Conservation (phyloP, 225 moss, liverwort and hornwort species). For the Climacium dendroides region DNA sequence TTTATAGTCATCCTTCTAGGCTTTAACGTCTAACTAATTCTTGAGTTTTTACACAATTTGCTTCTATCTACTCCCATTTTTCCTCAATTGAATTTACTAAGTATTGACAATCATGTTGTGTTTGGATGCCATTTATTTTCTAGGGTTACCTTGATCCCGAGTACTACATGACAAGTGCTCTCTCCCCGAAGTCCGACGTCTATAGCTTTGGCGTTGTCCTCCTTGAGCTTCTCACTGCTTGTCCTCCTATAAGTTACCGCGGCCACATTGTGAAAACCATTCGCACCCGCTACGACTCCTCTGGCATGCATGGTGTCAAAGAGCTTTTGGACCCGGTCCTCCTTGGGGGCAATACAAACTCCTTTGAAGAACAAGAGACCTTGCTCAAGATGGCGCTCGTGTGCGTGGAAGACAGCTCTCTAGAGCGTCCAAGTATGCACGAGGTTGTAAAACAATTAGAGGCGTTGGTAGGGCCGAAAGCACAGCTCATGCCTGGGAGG, state of each 20-base stretch:
- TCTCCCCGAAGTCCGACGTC: conserved; percentile 73
- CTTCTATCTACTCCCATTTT: no score
- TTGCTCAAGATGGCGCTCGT: conserved; percentile 42
- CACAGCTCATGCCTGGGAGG: neutral
- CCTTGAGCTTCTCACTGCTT: conserved; percentile 48
- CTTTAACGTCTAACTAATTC: neutral
- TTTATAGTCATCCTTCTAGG: neutral
- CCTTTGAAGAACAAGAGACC: conserved; percentile 14
- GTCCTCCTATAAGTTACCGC: conserved; percentile 27
- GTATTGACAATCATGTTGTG: neutral
- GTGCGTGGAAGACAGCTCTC: conserved; percentile 55
- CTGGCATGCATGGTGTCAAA: conserved; percentile 19
- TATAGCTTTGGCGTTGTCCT: conserved; percentile 89
- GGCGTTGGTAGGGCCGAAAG: conserved; percentile 27
- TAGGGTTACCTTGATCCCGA: conserved; percentile 88
- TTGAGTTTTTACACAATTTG: neutral
- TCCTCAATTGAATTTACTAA: neutral
- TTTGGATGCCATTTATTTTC: neutral
- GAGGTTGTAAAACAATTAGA: conserved; percentile 71
- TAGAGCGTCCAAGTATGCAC: conserved; percentile 51
- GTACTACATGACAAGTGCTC: conserved; percentile 60
- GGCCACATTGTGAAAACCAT: conserved; percentile 52
- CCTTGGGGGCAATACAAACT: neutral
- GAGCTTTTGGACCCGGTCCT: conserved; percentile 45
- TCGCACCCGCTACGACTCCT: conserved; percentile 11